Conservation (phyloP, 140 eudicot genomes). For the Oenanthe javanica region DNA sequence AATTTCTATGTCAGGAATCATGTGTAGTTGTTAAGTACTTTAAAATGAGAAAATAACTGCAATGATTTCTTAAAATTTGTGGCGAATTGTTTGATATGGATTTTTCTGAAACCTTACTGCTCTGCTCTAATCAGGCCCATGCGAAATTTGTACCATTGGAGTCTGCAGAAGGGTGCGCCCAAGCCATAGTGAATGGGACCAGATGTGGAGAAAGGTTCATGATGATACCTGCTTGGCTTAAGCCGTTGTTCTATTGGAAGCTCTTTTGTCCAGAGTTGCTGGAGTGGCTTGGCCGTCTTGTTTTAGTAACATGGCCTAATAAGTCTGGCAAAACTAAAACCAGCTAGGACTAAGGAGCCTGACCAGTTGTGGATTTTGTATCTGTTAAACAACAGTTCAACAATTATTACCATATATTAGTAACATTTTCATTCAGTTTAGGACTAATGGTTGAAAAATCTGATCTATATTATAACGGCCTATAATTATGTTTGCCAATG, state of each 20-base stretch:
- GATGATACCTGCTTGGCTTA: constrained; percentile 34
- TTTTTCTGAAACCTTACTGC: background rate
- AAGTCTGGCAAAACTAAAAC: background rate
- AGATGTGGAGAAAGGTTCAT: constrained; percentile 41
- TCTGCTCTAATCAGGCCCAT: constrained; percentile 26
- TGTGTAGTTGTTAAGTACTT: too few relatives aligned
- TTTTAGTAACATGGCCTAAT: constrained; percentile 7
- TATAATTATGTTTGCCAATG: too few relatives aligned
- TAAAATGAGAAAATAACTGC: too few relatives aligned
- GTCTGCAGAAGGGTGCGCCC: constrained; percentile 30
- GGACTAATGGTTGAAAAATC: background rate
- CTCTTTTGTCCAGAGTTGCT: constrained; percentile 24
- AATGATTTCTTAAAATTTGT: too few relatives aligned
- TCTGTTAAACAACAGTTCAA: too few relatives aligned
- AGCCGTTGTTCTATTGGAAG: constrained; percentile 15
- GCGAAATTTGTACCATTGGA: constrained; percentile 23
- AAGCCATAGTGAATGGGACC: constrained; percentile 33
- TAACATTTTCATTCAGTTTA: background rate
- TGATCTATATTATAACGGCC: too few relatives aligned
- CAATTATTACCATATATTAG: background rate
- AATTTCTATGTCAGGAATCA: background rate
- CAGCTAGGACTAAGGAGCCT: background rate
- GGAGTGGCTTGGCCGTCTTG: constrained; percentile 16
- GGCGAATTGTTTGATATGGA: background rate
- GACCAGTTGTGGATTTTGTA: background rate